These are phyloP conservation scores for Dioscorea cayenensis DNA, from an alignment of 116 monocot species.

Conservation along the genomic window DNA sequence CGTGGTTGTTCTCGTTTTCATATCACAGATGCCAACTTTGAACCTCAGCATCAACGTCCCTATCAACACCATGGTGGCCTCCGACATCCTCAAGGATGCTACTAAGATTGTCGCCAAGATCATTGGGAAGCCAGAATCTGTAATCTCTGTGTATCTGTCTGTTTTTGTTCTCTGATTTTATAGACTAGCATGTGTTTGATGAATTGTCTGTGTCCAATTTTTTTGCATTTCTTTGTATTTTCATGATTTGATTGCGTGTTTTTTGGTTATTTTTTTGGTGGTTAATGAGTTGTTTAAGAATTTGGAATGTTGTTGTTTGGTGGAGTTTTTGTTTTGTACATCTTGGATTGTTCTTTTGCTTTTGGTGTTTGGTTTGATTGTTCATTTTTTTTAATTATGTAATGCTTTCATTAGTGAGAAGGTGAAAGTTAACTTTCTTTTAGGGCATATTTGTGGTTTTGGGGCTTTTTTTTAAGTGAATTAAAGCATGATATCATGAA, in stretches of 20 bases:
- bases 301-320: too few relatives aligned
- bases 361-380: too few relatives aligned
- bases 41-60: conserved; percentile 79
- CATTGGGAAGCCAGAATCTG: conserved; percentile 93
- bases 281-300: neutral
- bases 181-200: conserved; percentile 21
- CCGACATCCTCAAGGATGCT: conserved; percentile 88
- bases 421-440: too few relatives aligned
- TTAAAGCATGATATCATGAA: too few relatives aligned
- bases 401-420: too few relatives aligned
- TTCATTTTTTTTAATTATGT: too few relatives aligned
- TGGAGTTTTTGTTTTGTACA: too few relatives aligned
- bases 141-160: conserved; percentile 14
- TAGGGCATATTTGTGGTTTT: too few relatives aligned
- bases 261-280: neutral
- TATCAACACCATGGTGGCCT: conserved; percentile 72
- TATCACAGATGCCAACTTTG: conserved; percentile 60
- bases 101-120: conserved; percentile 64
- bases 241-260: too few relatives aligned
- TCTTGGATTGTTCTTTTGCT: too few relatives aligned
- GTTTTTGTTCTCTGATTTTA: neutral
- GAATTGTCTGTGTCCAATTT: conserved; percentile 13
- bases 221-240: neutral
- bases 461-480: too few relatives aligned
- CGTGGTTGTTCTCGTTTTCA: too few relatives aligned